Conservation (phyloP, 2,329 filamentous ascomycete genomes). For the Helotiales sp. region DNA sequence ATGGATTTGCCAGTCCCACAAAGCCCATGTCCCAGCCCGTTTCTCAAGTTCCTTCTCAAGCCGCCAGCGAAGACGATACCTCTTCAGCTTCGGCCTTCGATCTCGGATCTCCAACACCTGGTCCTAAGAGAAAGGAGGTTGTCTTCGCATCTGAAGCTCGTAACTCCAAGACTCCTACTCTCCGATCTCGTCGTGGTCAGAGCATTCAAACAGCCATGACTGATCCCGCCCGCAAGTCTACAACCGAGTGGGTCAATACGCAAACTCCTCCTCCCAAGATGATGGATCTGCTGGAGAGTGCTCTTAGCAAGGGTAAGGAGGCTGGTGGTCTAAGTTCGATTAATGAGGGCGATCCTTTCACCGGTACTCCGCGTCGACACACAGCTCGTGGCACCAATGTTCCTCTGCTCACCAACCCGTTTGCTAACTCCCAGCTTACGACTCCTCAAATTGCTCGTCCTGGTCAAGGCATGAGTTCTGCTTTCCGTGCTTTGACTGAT, state of each 20-base stretch:
- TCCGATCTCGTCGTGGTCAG: slow-evolving; percentile 25
- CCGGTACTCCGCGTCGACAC: not conserved
- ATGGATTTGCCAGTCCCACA: not conserved
- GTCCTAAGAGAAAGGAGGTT: slow-evolving; percentile 4
- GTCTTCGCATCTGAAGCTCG: slow-evolving; percentile 21
- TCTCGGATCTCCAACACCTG: slow-evolving; percentile 15
- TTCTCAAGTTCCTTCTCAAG: slow-evolving; percentile 1
- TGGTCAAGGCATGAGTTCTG: not conserved
- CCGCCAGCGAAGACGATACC: not conserved
- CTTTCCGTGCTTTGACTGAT: slow-evolving; percentile 21
- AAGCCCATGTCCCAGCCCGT: not conserved
- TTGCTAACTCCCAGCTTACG: slow-evolving; percentile 5
- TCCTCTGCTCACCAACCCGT: slow-evolving; percentile 10
- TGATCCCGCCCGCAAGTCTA: slow-evolving; percentile 17
- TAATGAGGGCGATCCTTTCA: slow-evolving; percentile 20
- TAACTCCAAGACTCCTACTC: slow-evolving; percentile 16
- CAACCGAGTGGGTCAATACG: not conserved
- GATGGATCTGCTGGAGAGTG: slow-evolving; percentile 12
- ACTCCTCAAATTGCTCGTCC: slow-evolving; percentile 8
- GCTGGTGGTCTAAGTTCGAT: slow-evolving; percentile 3
- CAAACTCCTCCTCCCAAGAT: slow-evolving; percentile 20
- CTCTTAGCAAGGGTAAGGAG: slow-evolving; percentile 4
- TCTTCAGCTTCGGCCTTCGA: not conserved
- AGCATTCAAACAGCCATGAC: slow-evolving; percentile 15
- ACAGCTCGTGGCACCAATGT: not conserved